Evolutionary conservation across 805 yeast genomes (phyloP), one percentile per base, ranked within the genome.

Genomic region (Ogataea ganodermae): DNA sequence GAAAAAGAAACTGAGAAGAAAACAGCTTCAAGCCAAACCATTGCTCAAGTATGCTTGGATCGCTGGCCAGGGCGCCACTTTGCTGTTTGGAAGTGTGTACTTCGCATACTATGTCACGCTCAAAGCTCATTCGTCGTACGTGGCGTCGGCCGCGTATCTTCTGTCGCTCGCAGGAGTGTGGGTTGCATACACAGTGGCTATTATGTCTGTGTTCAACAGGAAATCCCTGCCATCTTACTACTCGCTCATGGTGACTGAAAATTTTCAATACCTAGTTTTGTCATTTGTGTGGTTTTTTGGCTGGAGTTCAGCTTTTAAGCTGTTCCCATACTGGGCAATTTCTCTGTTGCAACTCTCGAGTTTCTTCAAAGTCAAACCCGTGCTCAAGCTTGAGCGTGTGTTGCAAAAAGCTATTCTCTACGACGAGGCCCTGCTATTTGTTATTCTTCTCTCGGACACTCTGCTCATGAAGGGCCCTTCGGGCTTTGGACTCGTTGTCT

Each of bases 171-270:
- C 79, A 6, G 91, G 91, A 13, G 76, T 81, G 0, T 60, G 78
- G 30, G 44, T 68, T 10, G 73, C 90, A 3, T 75, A 81, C 56
- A 51, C 74, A 1, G 68, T 82, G 35, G 75, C 88, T 1, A 69
- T 80, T 44, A 58, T 75, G 26, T 83, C 84, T 39, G 80, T 80
- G 53, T 83, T 82, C 68, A 83, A 83, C 20, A 70, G 80, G 16
- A 69, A 72, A 23, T 57, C 70, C 4, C 72, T 76, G 44, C 95
- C 96, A 6, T 74, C 83, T 4, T 74, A 81, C 60, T 76, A 77
- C 46, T 79, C 83, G 4, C 69, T 90, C 61, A 60, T 88, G 45
- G 82, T 90, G 8, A 79, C 89, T 20, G 89, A 81, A 55, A 86
- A 87, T 62, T 86, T 86, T 72, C 96, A 89, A 66, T 80, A 78